A percentile compares a stretch with the other conserved stretches of the same genome.
These are phyloP conservation scores for Coffea canephora DNA, from an alignment of 257 asterid genomes.

Conservation along the genomic window DNA sequence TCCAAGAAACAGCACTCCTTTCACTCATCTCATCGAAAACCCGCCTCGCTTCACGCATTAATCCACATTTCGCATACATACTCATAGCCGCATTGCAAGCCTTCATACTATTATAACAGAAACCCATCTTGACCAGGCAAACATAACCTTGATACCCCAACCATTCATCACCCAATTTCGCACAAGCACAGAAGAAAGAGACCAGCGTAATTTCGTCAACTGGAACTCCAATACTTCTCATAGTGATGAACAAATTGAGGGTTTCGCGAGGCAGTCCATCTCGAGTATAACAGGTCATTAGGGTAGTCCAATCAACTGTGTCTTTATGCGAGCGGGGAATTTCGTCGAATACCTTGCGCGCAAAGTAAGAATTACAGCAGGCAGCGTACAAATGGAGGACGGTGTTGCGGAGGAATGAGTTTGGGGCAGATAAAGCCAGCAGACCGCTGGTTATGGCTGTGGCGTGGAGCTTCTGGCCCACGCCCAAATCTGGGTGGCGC, in stretches of 20 bases:
- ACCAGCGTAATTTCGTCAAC: constrained; percentile 62
- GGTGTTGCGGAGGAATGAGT: constrained; percentile 51
- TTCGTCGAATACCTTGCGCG: constrained; percentile 66
- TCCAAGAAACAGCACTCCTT: constrained; percentile 74
- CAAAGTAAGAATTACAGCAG: constrained; percentile 35
- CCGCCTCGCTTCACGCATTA: constrained; percentile 39
- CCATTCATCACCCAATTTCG: constrained; percentile 45
- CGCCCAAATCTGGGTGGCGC: constrained; percentile 36
- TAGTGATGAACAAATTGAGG: constrained; percentile 41
- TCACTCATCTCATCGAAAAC: constrained; percentile 57
- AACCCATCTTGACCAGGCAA: constrained; percentile 54
- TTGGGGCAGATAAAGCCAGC: constrained; percentile 31
- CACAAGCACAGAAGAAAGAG: constrained; percentile 51
- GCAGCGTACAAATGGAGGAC: constrained; percentile 66
- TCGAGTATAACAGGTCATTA: constrained; percentile 53
- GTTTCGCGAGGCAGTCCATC: constrained; percentile 40
- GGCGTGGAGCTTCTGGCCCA: constrained; percentile 70
- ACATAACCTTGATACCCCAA: constrained; percentile 57
- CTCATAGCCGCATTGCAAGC: constrained; percentile 65
- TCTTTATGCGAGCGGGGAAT: constrained; percentile 52
- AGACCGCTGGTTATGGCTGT: constrained; percentile 52
- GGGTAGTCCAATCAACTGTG: constrained; percentile 69
- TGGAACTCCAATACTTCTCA: constrained; percentile 40
- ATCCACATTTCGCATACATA: constrained; percentile 69
- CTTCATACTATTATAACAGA: constrained; percentile 36